Evolutionary conservation across 352 stramenopile species (phyloP).

Genomic region (Pythium aquatile): DNA sequence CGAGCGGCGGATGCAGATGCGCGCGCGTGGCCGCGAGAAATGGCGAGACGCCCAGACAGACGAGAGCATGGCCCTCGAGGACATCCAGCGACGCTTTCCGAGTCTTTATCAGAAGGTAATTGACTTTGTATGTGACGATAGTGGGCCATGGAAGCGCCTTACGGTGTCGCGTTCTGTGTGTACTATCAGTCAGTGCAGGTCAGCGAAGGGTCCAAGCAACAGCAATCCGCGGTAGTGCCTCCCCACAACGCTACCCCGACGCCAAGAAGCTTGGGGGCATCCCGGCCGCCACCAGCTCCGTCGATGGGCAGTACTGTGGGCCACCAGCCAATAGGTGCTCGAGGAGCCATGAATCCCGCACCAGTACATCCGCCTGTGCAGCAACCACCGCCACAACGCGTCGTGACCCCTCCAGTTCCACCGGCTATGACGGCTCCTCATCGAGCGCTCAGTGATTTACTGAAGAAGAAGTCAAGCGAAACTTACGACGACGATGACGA

Average conservation of each 20-base stretch:
- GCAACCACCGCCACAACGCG: background rate
- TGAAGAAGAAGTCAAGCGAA: constrained; percentile 17
- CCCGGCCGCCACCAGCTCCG: too few species aligned
- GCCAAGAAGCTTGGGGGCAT: background rate
- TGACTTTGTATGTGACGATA: background rate
- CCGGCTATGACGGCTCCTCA: constrained; percentile 8
- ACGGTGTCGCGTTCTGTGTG: background rate
- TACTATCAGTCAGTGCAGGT: background rate
- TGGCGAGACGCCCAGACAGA: constrained; percentile 29
- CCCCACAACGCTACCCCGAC: background rate
- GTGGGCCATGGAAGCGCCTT: too few species aligned
- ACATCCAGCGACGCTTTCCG: constrained; percentile 39
- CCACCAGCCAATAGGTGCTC: background rate
- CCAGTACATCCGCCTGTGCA: background rate
- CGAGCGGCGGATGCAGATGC: constrained; percentile 36
- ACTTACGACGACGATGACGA: constrained; percentile 13
- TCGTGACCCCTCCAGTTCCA: background rate
- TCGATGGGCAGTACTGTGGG: background rate
- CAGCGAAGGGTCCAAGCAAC: background rate
- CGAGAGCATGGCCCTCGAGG: constrained; percentile 32
- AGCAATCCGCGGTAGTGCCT: too few species aligned
- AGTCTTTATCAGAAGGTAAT: constrained; percentile 44
- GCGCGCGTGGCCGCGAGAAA: constrained; percentile 34
- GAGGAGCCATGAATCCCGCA: background rate
- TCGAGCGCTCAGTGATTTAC: constrained; percentile 23